Conservation (phyloP, 2,329 filamentous ascomycete genomes). For the Arthrobotrys megalospora region DNA sequence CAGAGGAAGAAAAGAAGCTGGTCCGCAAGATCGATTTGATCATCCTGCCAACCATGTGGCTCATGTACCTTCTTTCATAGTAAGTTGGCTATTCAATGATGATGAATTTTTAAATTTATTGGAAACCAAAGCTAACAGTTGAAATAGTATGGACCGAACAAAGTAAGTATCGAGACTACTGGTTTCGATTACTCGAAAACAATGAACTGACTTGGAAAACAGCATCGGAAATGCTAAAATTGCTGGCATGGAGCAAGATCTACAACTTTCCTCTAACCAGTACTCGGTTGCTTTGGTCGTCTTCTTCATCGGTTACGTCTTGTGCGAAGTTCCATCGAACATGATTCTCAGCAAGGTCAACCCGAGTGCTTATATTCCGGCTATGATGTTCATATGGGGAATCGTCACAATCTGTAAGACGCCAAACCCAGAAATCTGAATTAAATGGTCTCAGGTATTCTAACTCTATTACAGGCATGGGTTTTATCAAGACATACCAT, state of each 20-base stretch:
- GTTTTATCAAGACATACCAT: slow-evolving; percentile 69
- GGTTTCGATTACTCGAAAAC: background rate
- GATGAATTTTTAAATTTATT: background rate
- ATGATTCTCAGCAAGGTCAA: slow-evolving; percentile 71
- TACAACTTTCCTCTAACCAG: slow-evolving; percentile 70
- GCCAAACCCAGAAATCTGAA: background rate
- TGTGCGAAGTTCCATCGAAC: slow-evolving; percentile 72
- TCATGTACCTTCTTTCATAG: slow-evolving; percentile 66
- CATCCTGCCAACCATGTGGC: slow-evolving; percentile 65
- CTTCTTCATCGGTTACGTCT: slow-evolving; percentile 73
- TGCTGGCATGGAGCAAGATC: slow-evolving; percentile 71
- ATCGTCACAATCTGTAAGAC: slow-evolving; percentile 67
- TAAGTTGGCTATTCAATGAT: slow-evolving; percentile 12
- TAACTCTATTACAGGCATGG: slow-evolving; percentile 68
- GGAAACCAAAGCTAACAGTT: background rate
- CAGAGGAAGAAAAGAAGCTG: slow-evolving; percentile 62
- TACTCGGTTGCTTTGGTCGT: slow-evolving; percentile 72
- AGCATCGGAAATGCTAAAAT: slow-evolving; percentile 71
- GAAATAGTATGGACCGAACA: slow-evolving; percentile 58
- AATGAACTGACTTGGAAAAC: slow-evolving; percentile 59
- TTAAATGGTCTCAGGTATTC: background rate
- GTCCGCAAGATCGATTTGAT: slow-evolving; percentile 65
- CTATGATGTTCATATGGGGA: slow-evolving; percentile 73
- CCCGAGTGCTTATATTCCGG: slow-evolving; percentile 71
- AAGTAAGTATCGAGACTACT: slow-evolving; percentile 31